phyloP scores from a whole-genome alignment of 2,329 filamentous ascomycete species.

The Cryphonectria naterciae region DNA sequence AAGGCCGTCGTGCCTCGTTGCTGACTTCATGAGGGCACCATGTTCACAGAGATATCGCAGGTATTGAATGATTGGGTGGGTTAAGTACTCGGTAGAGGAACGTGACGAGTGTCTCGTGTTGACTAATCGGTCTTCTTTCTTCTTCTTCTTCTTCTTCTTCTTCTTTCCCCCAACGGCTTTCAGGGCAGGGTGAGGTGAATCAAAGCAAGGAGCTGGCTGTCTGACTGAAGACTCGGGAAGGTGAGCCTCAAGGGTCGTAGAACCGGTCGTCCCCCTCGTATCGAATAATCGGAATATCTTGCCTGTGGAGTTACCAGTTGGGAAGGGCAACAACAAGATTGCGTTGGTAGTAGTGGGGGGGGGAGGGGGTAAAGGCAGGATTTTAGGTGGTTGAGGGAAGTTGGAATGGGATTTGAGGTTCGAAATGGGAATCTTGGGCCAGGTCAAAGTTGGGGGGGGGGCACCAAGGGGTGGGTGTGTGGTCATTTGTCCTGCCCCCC shows the following conservation, averaged over 20 bases:
- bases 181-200: neutral
- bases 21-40: conserved; percentile 22
- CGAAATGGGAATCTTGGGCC: conserved; percentile 17
- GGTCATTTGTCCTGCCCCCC: neutral
- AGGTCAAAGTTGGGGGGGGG: conserved; percentile 6
- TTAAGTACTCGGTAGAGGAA: neutral
- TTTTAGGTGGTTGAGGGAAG: conserved; percentile 3
- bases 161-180: neutral
- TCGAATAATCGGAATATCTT: neutral
- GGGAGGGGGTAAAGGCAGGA: neutral
- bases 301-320: neutral
- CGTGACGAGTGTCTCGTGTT: neutral
- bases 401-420: conserved; percentile 14
- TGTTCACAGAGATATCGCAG: conserved; percentile 15
- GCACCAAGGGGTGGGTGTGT: neutral
- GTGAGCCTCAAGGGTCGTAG: neutral
- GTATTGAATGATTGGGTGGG: neutral
- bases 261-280: neutral
- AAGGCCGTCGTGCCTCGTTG: conserved; percentile 22
- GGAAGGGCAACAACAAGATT: neutral
- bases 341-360: neutral
- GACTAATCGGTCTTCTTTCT: neutral
- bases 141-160: neutral
- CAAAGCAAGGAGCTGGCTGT: neutral
- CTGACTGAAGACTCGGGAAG: neutral